Evolutionary conservation across 225 moss, liverwort and hornwort species (phyloP).

Genomic region (Sphagnum contortum): DNA sequence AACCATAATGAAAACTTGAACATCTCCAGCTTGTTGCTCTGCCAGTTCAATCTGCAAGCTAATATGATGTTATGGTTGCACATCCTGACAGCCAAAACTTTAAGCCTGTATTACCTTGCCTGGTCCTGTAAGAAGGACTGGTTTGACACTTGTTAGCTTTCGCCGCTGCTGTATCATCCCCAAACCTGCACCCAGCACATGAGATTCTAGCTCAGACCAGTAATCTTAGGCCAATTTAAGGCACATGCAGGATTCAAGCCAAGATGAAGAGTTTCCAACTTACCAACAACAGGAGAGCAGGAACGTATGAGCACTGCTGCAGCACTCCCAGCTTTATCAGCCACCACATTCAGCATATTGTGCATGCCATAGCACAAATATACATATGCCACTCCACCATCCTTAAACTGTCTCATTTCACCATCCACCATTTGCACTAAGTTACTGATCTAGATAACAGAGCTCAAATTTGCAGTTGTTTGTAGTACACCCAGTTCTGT

Average conservation of each 20-base stretch:
- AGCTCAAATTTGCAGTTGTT: neutral
- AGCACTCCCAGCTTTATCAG: slow-evolving; percentile 60
- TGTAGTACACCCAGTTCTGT: neutral
- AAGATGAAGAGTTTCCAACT: neutral
- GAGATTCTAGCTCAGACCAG: no score
- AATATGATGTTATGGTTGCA: no score
- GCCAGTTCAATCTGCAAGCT: no score
- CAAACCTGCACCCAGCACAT: slow-evolving; percentile 44
- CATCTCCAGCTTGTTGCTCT: no score
- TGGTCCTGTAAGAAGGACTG: slow-evolving; percentile 81
- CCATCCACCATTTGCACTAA: slow-evolving; percentile 1
- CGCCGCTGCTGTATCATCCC: slow-evolving; percentile 61
- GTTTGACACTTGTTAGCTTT: slow-evolving; percentile 55
- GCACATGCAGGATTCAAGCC: neutral
- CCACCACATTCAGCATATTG: slow-evolving; percentile 83
- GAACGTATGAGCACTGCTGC: slow-evolving; percentile 86
- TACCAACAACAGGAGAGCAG: slow-evolving; percentile 87
- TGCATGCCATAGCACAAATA: slow-evolving; percentile 87
- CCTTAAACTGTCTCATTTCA: slow-evolving; percentile 54
- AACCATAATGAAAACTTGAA: no score
- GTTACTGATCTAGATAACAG: neutral
- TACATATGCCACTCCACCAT: slow-evolving; percentile 84
- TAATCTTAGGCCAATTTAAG: no score
- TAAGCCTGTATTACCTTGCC: slow-evolving; percentile 49
- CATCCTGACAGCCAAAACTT: no score